Evolutionary conservation across 371 early-diverging fungal species (phyloP), one percentile per base, ranked within the genome.

Genomic region (Mucor lusitanicus): DNA sequence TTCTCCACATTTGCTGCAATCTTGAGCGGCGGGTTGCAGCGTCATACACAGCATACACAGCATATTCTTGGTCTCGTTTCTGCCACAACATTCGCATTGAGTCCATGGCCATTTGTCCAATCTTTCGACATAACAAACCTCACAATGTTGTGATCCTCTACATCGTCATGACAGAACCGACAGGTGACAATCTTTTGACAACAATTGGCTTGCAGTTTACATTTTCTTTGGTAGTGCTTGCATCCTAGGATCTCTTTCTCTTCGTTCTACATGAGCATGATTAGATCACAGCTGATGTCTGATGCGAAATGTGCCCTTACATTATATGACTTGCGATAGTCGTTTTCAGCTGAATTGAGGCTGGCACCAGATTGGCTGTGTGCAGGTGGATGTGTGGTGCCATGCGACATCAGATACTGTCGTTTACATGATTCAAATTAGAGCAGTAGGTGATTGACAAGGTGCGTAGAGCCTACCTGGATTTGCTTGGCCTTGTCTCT

Each of bases 111-210:
- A 35, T n/a, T n/a, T n/a, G n/a, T n/a, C n/a, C n/a, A n/a, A n/a
- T n/a, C n/a, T n/a, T n/a, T n/a, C n/a, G n/a, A n/a, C n/a, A n/a
- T n/a, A 27, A 25, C 23, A 15, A 86, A 93, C 95, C 98, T 73
- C 50, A 94, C 88, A 70, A 98, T 93, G 21, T 83, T 76, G 84
- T 99, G 99, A 68, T 91, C 91, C 55, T 88, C 86, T 0, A 71
- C 87, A 46, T 95, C 94, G 73, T 99, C 96, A 74, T 99, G 99
- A 76, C 99, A 99, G 70, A 98, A 93, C 55, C 99, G 88, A 77
- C 99, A 99, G 23, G 94, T 79, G 65, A 87, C 91, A 89, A 95
- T 95, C 61, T 84, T 84, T 50, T 88, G 89, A 77, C 99, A 99
- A 72, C 99, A 99, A 57, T 92, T 89, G 9, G 97, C 95, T 68